Conservation (phyloP, 139 green algal species). For the Chara braunii region DNA sequence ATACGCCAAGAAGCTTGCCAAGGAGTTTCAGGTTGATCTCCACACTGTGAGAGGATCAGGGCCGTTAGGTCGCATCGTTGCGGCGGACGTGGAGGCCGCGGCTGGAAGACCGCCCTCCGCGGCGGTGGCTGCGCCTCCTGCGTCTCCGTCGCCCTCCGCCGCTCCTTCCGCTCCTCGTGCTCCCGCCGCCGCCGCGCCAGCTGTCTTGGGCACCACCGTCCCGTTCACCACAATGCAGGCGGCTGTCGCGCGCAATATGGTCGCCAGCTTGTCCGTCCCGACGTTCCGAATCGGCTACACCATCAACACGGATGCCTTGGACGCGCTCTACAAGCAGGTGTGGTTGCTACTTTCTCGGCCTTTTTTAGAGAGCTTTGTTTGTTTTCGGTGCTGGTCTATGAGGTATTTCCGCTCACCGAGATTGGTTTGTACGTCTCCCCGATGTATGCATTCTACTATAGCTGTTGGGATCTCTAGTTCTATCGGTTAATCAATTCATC, state of each 20-base stretch:
- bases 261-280: conserved; percentile 80
- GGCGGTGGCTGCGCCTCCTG: conserved; percentile 1
- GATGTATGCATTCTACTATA: too few species aligned
- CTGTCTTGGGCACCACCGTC: conserved; percentile 65
- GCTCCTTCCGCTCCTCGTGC: conserved; percentile 5
- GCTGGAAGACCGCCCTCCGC: conserved; percentile 25
- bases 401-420: not conserved
- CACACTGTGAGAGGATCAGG: conserved; percentile 68
- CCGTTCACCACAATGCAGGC: conserved; percentile 84
- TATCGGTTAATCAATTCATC: too few species aligned
- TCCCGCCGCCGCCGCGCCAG: conserved; percentile 39
- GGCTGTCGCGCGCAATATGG: conserved; percentile 91
- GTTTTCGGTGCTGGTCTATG: too few species aligned
- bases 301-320: conserved; percentile 88
- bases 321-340: conserved; percentile 79
- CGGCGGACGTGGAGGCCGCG: conserved; percentile 72
- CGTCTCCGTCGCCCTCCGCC: conserved; percentile 24
- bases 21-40: conserved; percentile 82
- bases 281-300: conserved; percentile 86
- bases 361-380: not conserved
- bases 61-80: conserved; percentile 87
- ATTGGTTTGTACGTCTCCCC: conserved; percentile 34
- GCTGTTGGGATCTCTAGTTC: too few species aligned
- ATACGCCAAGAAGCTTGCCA: conserved; percentile 97
- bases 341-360: not conserved